Evolutionary conservation across 768 basidiomycete genomes (phyloP), one percentile per base, ranked within the genome.

Genomic region (Fomitopsis serialis): DNA sequence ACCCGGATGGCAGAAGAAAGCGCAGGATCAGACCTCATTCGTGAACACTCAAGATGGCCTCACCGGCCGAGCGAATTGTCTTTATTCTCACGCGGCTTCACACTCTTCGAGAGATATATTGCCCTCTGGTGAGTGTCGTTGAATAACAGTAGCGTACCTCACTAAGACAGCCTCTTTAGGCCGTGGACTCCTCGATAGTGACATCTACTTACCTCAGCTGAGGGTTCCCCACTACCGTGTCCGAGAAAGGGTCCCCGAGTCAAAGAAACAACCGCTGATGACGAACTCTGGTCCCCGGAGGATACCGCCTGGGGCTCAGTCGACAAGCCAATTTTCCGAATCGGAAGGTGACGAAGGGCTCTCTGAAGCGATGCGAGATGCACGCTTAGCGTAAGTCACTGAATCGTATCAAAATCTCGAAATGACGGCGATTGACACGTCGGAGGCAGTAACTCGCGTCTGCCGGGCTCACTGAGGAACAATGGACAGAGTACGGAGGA

Each of bases 31-130:
- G 66, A 68, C 76, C 12, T 70, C 75, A 12, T 97, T 91, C 63
- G 66, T 97, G 23, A 70, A 72, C 15, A 74, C 74, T 48, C 89
- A 97, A 66, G 95, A 97, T 65, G 64, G 62, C 23, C 63, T 75
- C 22, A 93, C 92, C 2, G 78, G 78, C 23, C 77, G 94, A 58
- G 81, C 80, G 12, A 69, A 73, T 55, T 71, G 69, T 54, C 68
- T 92, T 56, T 79, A 87, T 24, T 60, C 65, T 52, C 68, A 68
- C 2, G 54, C 56, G 29, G 51, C 51, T n/a, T 15, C 34, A 2
- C 12, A 37, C 11, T 25, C 22, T 7, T 15, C 12, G 5, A n/a
- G 22, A n/a, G 9, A 48, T 19, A 24, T n/a, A 4, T 8, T 53
- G 56, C 57, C 51, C 57, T 58, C 62, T 32, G 63, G 59, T 64